Conservation (phyloP, 1,139 yeast species). For the Geotrichum bryndzae region DNA sequence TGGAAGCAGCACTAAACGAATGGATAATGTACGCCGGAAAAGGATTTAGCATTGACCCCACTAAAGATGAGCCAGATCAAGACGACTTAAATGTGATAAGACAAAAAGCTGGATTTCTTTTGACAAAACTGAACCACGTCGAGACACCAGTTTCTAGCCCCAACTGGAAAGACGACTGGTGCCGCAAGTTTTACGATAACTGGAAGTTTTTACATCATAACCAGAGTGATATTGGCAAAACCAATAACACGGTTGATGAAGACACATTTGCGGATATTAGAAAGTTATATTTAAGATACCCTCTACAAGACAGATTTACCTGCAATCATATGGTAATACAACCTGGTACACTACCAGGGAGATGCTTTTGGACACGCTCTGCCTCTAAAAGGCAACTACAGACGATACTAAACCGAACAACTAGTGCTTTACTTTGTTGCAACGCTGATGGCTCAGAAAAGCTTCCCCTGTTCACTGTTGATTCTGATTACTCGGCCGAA, state of each 20-base stretch:
- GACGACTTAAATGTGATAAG: background rate
- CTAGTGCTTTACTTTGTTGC: background rate
- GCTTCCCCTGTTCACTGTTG: background rate
- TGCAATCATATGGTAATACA: background rate
- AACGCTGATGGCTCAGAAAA: background rate
- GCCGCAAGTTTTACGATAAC: background rate
- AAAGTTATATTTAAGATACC: background rate
- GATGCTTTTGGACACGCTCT: background rate
- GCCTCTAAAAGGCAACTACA: background rate
- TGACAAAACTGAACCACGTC: background rate
- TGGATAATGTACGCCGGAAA: background rate
- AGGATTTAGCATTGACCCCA: background rate
- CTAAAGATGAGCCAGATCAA: background rate
- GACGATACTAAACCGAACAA: background rate
- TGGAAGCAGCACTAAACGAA: background rate
- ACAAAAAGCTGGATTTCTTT: background rate
- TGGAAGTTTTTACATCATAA: background rate
- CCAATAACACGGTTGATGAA: background rate
- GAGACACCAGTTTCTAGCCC: background rate
- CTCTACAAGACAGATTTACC: background rate
- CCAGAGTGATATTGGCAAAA: background rate
- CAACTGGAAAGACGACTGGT: background rate
- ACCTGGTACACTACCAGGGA: background rate
- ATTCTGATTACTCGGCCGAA: background rate
- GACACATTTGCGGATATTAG: background rate